phyloP scores from a whole-genome alignment of 148 eudicot species.

The Chenopodium suecicum region DNA sequence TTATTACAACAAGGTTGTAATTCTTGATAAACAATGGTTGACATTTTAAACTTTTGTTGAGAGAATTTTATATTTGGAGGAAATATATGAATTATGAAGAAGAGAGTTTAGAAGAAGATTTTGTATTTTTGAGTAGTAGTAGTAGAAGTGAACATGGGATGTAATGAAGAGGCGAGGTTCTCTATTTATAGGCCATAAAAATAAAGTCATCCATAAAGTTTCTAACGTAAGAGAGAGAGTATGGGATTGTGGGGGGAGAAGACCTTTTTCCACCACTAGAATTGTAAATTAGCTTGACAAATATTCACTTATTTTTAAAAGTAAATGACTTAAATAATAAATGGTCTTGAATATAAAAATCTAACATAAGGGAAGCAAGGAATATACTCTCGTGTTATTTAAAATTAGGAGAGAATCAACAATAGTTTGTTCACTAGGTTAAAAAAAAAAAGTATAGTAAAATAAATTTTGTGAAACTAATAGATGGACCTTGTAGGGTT shows the following conservation, averaged over 20 bases:
- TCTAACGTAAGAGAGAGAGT: slow-evolving; percentile 30
- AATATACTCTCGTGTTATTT: slow-evolving; percentile 18
- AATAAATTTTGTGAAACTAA: too few relatives aligned
- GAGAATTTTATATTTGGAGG: not conserved
- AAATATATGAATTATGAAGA: not conserved
- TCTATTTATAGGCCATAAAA: slow-evolving; percentile 56
- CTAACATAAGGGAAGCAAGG: slow-evolving; percentile 10
- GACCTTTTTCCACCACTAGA: slow-evolving; percentile 7
- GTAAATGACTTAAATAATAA: not conserved
- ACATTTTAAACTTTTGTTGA: slow-evolving; percentile 27
- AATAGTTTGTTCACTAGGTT: not conserved
- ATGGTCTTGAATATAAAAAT: not conserved
- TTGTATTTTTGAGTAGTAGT: not conserved
- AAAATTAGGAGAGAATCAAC: slow-evolving; percentile 2
- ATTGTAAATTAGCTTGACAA: not conserved
- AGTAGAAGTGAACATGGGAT: slow-evolving; percentile 29
- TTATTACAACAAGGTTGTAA: slow-evolving; percentile 33
- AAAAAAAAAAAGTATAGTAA: too few relatives aligned
- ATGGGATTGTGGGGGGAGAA: slow-evolving; percentile 10
- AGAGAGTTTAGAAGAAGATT: not conserved
- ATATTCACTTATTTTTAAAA: not conserved
- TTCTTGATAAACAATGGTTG: slow-evolving; percentile 52
- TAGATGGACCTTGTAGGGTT: too few relatives aligned
- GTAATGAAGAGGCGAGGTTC: slow-evolving; percentile 25
- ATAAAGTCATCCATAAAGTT: slow-evolving; percentile 25